phyloP scores from a whole-genome alignment of 495 filamentous ascomycete genomes.

The Aspergillus sclerotioniger region DNA sequence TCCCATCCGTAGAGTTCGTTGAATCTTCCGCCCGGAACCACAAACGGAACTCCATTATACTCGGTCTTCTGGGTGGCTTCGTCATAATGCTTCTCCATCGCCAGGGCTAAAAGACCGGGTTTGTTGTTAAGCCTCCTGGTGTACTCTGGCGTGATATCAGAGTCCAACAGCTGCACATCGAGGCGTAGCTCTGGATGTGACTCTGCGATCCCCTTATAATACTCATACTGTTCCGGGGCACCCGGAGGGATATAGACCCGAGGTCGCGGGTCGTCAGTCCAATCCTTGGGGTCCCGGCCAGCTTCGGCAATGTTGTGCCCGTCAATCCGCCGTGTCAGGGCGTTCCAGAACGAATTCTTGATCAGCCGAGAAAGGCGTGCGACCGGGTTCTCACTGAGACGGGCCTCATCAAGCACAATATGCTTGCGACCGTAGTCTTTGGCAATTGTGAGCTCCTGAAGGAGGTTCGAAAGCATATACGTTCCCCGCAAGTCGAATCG shows the following conservation, averaged over 20 bases:
- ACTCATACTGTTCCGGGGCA: constrained; percentile 81
- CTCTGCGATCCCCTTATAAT: constrained; percentile 74
- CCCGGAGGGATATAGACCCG: constrained; percentile 90
- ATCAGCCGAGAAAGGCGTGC: constrained; percentile 82
- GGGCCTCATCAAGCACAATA: constrained; percentile 81
- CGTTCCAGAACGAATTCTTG: constrained; percentile 84
- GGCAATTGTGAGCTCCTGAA: constrained; percentile 90
- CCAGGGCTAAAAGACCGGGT: constrained; percentile 85
- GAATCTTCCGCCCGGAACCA: constrained; percentile 94
- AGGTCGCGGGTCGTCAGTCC: constrained; percentile 80
- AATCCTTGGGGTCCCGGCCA: constrained; percentile 85
- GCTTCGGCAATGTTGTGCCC: constrained; percentile 81
- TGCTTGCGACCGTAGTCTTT: constrained; percentile 79
- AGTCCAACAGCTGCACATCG: constrained; percentile 77
- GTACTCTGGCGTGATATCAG: constrained; percentile 69
- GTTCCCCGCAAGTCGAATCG: constrained; percentile 84
- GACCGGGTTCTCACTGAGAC: constrained; percentile 90
- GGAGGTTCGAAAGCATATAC: constrained; percentile 91
- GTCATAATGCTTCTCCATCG: constrained; percentile 74
- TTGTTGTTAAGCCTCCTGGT: constrained; percentile 72
- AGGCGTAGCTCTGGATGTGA: constrained; percentile 76
- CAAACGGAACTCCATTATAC: constrained; percentile 81
- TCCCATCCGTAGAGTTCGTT: constrained; percentile 99
- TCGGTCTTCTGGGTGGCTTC: constrained; percentile 62
- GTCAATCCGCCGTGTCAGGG: constrained; percentile 84